Percentiles rank a stretch among this genome's conserved stretches.
Evolutionary conservation across 306 rosid genomes (phyloP).

Genomic region (Pyrus pyrifolia): DNA sequence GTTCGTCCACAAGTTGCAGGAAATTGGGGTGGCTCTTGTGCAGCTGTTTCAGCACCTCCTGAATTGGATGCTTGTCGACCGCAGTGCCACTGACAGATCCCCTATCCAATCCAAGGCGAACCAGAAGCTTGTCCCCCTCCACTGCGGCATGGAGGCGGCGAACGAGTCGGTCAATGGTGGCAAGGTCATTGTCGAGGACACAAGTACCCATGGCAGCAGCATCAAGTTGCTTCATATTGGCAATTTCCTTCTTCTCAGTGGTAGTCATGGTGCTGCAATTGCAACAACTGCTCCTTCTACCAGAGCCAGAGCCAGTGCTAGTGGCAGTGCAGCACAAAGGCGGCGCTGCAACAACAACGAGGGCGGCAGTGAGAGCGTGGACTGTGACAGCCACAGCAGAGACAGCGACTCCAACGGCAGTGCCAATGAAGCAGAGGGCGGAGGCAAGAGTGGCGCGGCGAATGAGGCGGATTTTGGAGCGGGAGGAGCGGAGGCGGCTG

Average conservation of each 20-base stretch:
- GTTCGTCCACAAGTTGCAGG: conserved; percentile 35
- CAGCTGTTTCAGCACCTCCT: conserved; percentile 56
- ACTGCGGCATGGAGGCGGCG: conserved; percentile 37
- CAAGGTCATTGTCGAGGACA: conserved; percentile 37
- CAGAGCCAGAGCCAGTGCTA: neutral
- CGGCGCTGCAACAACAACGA: conserved; percentile 15
- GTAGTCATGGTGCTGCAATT: neutral
- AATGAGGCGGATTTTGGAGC: conserved; percentile 36
- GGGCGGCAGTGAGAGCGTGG: conserved; percentile 23
- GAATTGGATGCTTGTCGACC: conserved; percentile 40
- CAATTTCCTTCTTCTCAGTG: conserved; percentile 14
- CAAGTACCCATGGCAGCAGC: conserved; percentile 47
- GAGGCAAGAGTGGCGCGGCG: conserved; percentile 28
- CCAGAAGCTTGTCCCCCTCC: conserved; percentile 38
- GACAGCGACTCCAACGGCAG: conserved; percentile 9
- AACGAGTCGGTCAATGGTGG: conserved; percentile 50
- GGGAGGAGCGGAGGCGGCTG: conserved; percentile 34
- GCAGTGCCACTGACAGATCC: conserved; percentile 7
- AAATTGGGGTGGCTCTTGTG: conserved; percentile 30
- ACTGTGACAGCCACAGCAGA: conserved; percentile 18
- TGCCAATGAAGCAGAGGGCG: conserved; percentile 20
- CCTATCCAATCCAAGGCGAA: conserved; percentile 44
- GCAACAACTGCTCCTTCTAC: neutral
- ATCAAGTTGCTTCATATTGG: conserved; percentile 47
- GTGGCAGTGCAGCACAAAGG: conserved; percentile 14